These are phyloP conservation scores for Cyanidiococcus yangmingshanensis DNA, from an alignment of 23 red algal genomes.

Conservation along the genomic window DNA sequence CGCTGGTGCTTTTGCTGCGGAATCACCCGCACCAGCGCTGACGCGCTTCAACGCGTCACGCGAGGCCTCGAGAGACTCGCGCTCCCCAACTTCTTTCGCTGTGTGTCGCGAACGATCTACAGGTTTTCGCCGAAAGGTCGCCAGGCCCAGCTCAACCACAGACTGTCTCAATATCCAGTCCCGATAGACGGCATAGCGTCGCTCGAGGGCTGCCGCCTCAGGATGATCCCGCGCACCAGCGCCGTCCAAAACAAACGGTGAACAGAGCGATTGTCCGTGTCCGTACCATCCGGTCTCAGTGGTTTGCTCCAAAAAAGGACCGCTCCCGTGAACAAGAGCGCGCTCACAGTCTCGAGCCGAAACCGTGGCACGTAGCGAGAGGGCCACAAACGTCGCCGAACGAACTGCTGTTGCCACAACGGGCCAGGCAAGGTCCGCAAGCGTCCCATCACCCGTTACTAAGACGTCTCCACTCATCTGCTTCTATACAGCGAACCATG, in stretches of 20 bases:
- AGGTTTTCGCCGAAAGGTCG: conserved; percentile 2
- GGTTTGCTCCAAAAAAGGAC: not conserved
- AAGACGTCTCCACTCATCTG: not conserved
- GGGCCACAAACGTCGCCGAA: not conserved
- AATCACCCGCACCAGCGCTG: too few relatives aligned
- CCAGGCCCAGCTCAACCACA: conserved; percentile 5
- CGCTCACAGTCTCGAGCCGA: not conserved
- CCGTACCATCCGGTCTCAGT: not conserved
- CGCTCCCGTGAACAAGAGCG: not conserved
- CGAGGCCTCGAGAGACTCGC: not conserved
- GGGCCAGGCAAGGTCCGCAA: not conserved
- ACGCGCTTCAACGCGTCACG: too few relatives aligned
- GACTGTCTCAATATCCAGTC: not conserved
- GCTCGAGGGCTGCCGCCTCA: not conserved
- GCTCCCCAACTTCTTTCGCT: not conserved
- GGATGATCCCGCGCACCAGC: not conserved
- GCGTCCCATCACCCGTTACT: not conserved
- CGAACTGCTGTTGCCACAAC: not conserved
- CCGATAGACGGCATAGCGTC: not conserved
- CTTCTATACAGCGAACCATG: not conserved
- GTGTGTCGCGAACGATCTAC: not conserved
- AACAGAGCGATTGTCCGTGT: not conserved
- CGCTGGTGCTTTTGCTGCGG: not conserved
- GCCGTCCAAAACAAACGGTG: not conserved
- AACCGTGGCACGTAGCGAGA: conserved; percentile 2